Evolutionary conservation across 192 early-diverging fungal genomes (phyloP).

Genomic region (Linnemannia schmuckeri): DNA sequence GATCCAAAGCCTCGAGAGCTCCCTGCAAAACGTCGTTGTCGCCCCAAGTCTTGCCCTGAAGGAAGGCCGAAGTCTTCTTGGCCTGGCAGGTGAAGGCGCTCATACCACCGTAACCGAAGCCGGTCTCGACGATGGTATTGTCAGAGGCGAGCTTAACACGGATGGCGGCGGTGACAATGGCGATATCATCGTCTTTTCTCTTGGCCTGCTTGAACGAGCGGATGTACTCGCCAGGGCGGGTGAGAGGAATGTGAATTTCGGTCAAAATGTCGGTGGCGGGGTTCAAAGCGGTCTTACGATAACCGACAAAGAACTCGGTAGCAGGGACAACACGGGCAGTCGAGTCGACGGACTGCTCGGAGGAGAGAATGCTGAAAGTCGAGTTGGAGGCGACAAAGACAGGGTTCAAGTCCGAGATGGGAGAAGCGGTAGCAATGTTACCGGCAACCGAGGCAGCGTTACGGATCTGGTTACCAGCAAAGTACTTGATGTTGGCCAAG

Average conservation of each 20-base stretch:
- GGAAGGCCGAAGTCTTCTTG: slow-evolving; percentile 51
- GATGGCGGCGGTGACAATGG: slow-evolving; percentile 86
- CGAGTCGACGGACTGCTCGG: slow-evolving; percentile 45
- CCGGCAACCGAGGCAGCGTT: slow-evolving; percentile 89
- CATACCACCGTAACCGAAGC: slow-evolving; percentile 87
- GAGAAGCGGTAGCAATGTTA: slow-evolving; percentile 90
- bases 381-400: slow-evolving; percentile 80
- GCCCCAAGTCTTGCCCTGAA: slow-evolving; percentile 71
- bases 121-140: slow-evolving; percentile 65
- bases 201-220: slow-evolving; percentile 90
- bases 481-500: slow-evolving; percentile 80
- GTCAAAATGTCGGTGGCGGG: slow-evolving; percentile 73
- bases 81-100: slow-evolving; percentile 75
- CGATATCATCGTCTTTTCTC: slow-evolving; percentile 89
- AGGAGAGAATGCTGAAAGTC: slow-evolving; percentile 61
- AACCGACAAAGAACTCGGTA: slow-evolving; percentile 85
- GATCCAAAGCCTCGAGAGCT: slow-evolving; percentile 57
- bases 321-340: slow-evolving; percentile 68
- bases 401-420: slow-evolving; percentile 91
- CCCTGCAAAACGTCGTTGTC: slow-evolving; percentile 59
- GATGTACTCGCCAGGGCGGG: slow-evolving; percentile 67
- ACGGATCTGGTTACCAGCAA: slow-evolving; percentile 89
- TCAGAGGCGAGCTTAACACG: slow-evolving; percentile 66
- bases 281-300: slow-evolving; percentile 80
- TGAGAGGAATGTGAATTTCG: slow-evolving; percentile 77